Conservation (phyloP, 2,329 filamentous ascomycete genomes). For the Harringtonia lauricola region DNA sequence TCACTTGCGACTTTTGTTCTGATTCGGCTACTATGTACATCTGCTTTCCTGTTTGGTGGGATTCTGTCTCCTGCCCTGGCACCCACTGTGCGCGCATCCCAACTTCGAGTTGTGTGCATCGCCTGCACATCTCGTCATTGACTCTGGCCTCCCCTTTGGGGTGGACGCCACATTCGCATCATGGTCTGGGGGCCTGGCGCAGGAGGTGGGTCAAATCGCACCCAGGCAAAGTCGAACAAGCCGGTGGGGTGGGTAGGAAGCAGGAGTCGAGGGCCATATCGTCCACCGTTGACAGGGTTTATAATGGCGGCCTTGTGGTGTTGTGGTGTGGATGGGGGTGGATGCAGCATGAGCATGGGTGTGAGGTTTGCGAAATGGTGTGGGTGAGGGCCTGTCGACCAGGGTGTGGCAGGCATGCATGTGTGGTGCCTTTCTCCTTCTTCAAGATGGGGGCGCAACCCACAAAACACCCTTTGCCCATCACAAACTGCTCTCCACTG, state of each 20-base stretch:
- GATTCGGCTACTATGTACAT: no score
- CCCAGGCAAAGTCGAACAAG: not conserved
- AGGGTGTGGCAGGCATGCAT: not conserved
- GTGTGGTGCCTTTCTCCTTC: not conserved
- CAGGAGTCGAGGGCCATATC: not conserved
- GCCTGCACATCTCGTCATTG: no score
- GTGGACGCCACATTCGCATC: no score
- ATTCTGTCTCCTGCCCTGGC: no score
- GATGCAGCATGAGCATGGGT: not conserved
- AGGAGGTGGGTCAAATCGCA: no score
- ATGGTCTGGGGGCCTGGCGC: no score
- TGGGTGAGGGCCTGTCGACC: not conserved
- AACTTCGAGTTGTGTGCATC: no score
- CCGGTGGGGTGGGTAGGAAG: not conserved
- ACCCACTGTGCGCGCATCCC: no score
- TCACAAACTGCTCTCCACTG: not conserved
- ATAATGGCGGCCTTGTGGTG: not conserved
- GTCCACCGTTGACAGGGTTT: slow-evolving; percentile 1
- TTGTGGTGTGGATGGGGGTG: not conserved
- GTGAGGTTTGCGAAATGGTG: slow-evolving; percentile 1
- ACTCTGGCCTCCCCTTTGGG: no score
- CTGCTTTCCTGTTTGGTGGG: no score
- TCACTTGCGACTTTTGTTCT: not conserved
- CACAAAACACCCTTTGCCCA: no score
- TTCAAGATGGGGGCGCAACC: not conserved